phyloP scores from a whole-genome alignment of 495 filamentous ascomycete species.

The Talaromyces nanjingensis region DNA sequence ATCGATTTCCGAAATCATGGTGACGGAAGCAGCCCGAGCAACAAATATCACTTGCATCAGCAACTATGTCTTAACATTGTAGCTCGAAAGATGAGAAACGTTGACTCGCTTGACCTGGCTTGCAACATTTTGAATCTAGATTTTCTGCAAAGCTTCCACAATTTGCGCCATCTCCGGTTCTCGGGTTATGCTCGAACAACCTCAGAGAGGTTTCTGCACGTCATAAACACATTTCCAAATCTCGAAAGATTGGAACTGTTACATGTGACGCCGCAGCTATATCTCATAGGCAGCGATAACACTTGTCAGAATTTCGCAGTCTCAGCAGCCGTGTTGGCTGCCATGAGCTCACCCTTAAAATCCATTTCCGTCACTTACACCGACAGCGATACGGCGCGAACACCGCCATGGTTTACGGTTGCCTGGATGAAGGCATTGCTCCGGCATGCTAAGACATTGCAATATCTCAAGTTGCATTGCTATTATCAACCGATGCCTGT shows the following conservation, averaged over 20 bases:
- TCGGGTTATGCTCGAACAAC: neutral
- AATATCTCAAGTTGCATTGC: conserved; percentile 3
- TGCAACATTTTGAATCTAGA: neutral
- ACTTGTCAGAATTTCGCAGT: neutral
- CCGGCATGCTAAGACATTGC: conserved; percentile 1
- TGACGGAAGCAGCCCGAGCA: neutral
- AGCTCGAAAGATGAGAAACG: neutral
- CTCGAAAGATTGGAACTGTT: neutral
- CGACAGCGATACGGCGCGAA: neutral
- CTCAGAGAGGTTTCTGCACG: neutral
- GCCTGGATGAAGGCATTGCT: conserved; percentile 3
- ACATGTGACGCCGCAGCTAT: neutral
- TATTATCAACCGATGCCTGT: conserved; percentile 4
- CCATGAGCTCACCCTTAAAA: neutral
- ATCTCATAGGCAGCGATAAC: conserved; percentile 1
- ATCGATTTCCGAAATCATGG: neutral
- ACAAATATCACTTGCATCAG: neutral
- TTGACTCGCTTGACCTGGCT: neutral
- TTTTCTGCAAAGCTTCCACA: neutral
- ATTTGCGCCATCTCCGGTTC: conserved; percentile 4
- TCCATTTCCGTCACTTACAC: conserved; percentile 1
- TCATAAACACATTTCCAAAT: neutral
- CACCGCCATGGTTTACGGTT: neutral
- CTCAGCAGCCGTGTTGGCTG: neutral
- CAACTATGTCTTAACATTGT: neutral